Base-by-base conservation (phyloP, 2,329 filamentous ascomycete species). In the Apiospora hydei region DNA sequence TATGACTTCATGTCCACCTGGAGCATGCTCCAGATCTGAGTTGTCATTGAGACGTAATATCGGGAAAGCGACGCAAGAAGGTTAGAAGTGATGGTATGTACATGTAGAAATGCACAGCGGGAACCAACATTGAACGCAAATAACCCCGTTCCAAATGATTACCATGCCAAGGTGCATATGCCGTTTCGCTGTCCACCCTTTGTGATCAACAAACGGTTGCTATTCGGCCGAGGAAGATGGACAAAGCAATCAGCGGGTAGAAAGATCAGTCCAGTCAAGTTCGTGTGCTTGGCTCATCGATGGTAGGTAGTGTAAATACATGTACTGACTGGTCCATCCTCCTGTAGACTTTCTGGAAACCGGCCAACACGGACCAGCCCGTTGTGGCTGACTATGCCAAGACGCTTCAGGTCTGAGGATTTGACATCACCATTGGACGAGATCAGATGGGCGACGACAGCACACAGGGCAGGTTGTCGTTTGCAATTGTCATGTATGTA, bases 371-470 rank as follows among this genome's bases (percentile, higher is more conserved):
- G 53, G 53, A 30, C 57, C 57, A 64, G 30, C 10, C 57, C 57
- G 57, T 64, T 41, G 57, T 64, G 57, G 57, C 57, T 64, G 57
- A 64, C 24, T n/a, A 64, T 64, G 57, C 57, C 57, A 64, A 64
- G 57, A 41, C 30, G 57, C 57, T 64, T 64, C 57, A 64, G 57
- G 57, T 64, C 34, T 13, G 57, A 41, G 34, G 57, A 64, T 64
- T 64, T 64, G 57, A 41, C 57, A 64, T 64, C 18, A 64, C 57
- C 57, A 64, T 64, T 64, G 57, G 34, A 57, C 11, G 18, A 64
- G 34, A 64, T 41, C 38, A 41, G 30, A 64, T 34, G 57, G 34
- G 57, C 41, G 57, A n/a, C 41, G 57, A n/a, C 34, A 34, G 30
- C 57, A 41, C 57, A 41, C 57, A 64, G 21, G 30, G 57, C 34